phyloP scores from a whole-genome alignment of 1,284 basidiomycete species.

The Trametes hirsuta region DNA sequence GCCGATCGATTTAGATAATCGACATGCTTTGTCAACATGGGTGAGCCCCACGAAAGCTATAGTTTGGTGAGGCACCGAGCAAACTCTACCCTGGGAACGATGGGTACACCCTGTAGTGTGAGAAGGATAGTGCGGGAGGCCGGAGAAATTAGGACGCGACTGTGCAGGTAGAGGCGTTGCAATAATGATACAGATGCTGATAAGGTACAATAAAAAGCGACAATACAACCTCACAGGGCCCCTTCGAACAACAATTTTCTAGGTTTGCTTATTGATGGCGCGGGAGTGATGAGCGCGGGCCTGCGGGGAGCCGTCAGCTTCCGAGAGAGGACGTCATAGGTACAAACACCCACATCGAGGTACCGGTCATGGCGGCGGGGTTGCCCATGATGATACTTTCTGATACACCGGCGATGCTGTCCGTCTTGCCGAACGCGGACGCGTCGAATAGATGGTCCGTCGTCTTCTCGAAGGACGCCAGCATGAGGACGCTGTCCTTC shows the following conservation, averaged over 20 bases:
- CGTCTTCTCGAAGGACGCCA: conserved; percentile 99
- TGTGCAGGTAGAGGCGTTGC: neutral
- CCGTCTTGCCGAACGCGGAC: conserved; percentile 94
- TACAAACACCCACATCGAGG: conserved; percentile 76
- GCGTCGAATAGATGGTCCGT: conserved; percentile 99
- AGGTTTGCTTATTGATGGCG: conserved; percentile 55
- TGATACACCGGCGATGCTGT: conserved; percentile 94
- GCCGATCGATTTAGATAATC: conserved; percentile 7
- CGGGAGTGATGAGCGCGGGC: conserved; percentile 59
- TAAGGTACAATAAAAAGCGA: conserved; percentile 21
- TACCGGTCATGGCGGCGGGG: conserved; percentile 94
- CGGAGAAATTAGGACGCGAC: neutral
- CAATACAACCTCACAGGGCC: conserved; percentile 40
- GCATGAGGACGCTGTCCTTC: conserved; percentile 99
- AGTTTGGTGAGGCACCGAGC: neutral
- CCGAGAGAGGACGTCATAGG: too few species aligned
- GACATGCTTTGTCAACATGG: conserved; percentile 8
- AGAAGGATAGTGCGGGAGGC: neutral
- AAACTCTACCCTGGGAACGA: neutral
- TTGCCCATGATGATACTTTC: conserved; percentile 99
- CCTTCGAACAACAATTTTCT: conserved; percentile 61
- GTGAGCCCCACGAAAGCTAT: neutral
- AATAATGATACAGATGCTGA: conserved; percentile 11
- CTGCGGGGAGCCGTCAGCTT: conserved; percentile 34
- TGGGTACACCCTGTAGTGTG: neutral